A percentile compares a stretch with the other conserved stretches of the same genome.
These are phyloP conservation scores for Solanum pennellii DNA, from an alignment of 257 asterid genomes.

Conservation along the genomic window DNA sequence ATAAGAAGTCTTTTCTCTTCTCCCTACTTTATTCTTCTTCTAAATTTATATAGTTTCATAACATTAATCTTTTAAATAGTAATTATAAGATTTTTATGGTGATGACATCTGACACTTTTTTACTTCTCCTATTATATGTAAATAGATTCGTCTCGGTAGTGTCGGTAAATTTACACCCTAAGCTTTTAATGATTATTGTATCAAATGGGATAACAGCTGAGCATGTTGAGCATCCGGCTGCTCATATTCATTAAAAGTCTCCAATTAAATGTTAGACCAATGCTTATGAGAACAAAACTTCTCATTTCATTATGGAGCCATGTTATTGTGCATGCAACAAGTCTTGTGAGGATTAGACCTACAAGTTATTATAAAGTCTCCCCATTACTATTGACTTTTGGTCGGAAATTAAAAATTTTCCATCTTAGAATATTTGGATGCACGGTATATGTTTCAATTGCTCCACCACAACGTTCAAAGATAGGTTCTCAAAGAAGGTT, in stretches of 20 bases:
- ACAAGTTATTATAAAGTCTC: not conserved
- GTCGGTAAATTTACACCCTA: not conserved
- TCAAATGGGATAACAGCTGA: too few relatives aligned
- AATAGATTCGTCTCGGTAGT: not conserved
- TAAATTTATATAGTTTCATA: too few relatives aligned
- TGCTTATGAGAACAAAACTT: not conserved
- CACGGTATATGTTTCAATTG: not conserved
- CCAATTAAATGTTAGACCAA: not conserved
- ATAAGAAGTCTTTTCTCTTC: too few relatives aligned
- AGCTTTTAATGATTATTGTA: not conserved
- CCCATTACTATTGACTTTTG: not conserved
- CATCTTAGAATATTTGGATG: not conserved
- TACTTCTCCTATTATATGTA: too few relatives aligned
- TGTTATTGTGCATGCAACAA: not conserved
- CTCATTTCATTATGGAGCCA: not conserved
- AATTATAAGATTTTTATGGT: too few relatives aligned
- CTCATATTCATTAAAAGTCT: not conserved
- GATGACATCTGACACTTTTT: too few relatives aligned
- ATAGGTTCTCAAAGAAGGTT: not conserved
- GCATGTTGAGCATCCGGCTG: not conserved
- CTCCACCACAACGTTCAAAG: not conserved
- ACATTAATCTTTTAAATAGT: too few relatives aligned
- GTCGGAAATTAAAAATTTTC: too few relatives aligned
- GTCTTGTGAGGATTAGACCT: not conserved
- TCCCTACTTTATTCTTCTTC: too few relatives aligned